Percentiles rank a stretch among this genome's conserved stretches.
Conservation (phyloP, 768 basidiomycete species). For the Kwoniella bestiolae region DNA sequence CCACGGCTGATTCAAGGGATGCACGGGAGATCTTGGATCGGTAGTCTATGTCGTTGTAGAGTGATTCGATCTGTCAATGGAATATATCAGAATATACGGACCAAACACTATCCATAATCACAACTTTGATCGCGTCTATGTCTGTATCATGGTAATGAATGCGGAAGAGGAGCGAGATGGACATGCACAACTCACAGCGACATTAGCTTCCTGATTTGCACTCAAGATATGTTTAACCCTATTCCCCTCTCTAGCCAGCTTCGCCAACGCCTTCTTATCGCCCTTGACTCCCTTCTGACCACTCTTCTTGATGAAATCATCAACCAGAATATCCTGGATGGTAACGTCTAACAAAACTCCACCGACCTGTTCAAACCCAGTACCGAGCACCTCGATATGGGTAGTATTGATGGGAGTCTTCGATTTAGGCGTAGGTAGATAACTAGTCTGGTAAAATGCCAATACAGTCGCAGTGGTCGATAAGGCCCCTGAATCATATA, state of each 20-base stretch:
- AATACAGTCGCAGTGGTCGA: slow-evolving; percentile 56
- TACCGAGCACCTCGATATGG: slow-evolving; percentile 74
- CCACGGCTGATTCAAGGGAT: slow-evolving; percentile 70
- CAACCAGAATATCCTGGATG: slow-evolving; percentile 76
- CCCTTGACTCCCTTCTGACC: slow-evolving; percentile 64
- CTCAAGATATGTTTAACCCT: slow-evolving; percentile 90
- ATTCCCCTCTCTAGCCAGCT: slow-evolving; percentile 90
- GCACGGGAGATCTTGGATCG: slow-evolving; percentile 74
- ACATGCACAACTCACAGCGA: slow-evolving; percentile 73
- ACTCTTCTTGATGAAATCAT: slow-evolving; percentile 68
- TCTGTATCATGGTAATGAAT: too few species aligned
- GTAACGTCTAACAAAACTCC: slow-evolving; percentile 85
- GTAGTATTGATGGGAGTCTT: slow-evolving; percentile 63
- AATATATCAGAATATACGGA: neutral
- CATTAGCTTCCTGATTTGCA: slow-evolving; percentile 80
- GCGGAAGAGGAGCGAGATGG: too few species aligned
- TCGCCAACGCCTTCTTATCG: slow-evolving; percentile 85
- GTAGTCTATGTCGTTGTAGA: slow-evolving; percentile 90
- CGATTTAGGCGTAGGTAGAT: slow-evolving; percentile 50
- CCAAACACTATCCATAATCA: too few species aligned
- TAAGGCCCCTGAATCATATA: slow-evolving; percentile 91
- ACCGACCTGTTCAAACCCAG: slow-evolving; percentile 78
- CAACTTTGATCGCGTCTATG: too few species aligned
- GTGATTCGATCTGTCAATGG: slow-evolving; percentile 72
- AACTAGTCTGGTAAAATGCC: slow-evolving; percentile 54